Evolutionary conservation across 1,284 basidiomycete species (phyloP).

Genomic region (Gymnopus androsaceus): DNA sequence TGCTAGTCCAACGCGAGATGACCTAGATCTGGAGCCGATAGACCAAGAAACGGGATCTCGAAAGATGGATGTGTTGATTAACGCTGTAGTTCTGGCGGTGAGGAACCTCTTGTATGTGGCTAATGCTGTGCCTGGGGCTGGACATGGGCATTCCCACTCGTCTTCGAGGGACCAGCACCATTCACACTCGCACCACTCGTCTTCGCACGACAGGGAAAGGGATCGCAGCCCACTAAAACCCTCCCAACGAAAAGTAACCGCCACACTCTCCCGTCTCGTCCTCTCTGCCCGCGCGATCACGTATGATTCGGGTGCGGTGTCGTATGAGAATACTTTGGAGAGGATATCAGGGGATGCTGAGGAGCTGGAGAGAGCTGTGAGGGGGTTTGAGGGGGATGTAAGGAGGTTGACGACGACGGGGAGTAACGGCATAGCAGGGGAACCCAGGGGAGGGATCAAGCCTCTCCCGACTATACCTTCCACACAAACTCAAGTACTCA

Average conservation of each 20-base stretch:
- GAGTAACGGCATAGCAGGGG: no score
- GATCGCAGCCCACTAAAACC: slow-evolving; percentile 63
- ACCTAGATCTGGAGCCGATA: no score
- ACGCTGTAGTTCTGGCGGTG: no score
- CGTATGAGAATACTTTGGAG: slow-evolving; percentile 57
- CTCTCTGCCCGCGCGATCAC: slow-evolving; percentile 76
- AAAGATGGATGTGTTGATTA: no score
- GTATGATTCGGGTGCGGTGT: slow-evolving; percentile 61
- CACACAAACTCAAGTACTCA: background rate
- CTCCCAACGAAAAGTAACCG: slow-evolving; percentile 75
- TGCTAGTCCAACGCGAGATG: no score
- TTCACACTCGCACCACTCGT: slow-evolving; percentile 19
- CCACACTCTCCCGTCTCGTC: slow-evolving; percentile 75
- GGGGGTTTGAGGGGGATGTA: slow-evolving; percentile 72
- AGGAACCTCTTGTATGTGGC: slow-evolving; percentile 75
- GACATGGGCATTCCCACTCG: slow-evolving; percentile 57
- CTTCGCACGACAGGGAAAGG: slow-evolving; percentile 1
- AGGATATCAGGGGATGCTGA: slow-evolving; percentile 77
- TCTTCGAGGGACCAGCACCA: background rate
- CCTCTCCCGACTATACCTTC: no score
- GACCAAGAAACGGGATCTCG: no score
- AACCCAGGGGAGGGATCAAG: no score
- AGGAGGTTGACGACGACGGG: no score
- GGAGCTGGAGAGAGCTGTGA: slow-evolving; percentile 74
- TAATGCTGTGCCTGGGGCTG: slow-evolving; percentile 62